These are phyloP conservation scores for Flagelloscypha sp. DNA, from an alignment of 768 basidiomycete genomes.

Conservation along the genomic window DNA sequence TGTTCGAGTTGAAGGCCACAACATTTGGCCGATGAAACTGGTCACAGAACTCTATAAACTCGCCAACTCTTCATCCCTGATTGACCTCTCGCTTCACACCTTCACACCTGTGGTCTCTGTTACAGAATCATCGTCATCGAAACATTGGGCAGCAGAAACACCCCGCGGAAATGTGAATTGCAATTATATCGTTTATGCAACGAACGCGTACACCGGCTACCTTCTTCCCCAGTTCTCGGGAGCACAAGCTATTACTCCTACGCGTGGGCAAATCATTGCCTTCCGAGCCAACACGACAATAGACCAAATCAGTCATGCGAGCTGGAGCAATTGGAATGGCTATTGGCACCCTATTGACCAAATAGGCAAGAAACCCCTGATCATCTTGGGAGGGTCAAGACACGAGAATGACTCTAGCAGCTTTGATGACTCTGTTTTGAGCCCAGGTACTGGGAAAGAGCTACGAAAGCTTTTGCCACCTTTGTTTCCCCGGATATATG, in stretches of 20 bases:
- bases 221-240: conserved; percentile 65
- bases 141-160: conserved; percentile 51
- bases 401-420: conserved; percentile 31
- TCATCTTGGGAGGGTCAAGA: conserved; percentile 70
- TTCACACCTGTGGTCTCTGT: conserved; percentile 59
- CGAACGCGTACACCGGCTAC: conserved; percentile 75
- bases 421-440: conserved; percentile 54
- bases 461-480: conserved; percentile 54
- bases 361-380: conserved; percentile 36
- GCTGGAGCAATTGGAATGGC: conserved; percentile 41
- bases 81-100: conserved; percentile 57
- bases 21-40: conserved; percentile 78
- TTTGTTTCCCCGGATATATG: conserved; percentile 48
- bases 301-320: conserved; percentile 30
- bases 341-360: too few species aligned
- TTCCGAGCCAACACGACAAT: conserved; percentile 28
- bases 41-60: conserved; percentile 55
- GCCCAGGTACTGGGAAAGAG: conserved; percentile 35
- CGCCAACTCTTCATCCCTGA: conserved; percentile 22
- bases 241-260: conserved; percentile 51
- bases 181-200: conserved; percentile 71
- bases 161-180: conserved; percentile 58
- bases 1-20: conserved; percentile 44
- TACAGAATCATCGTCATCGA: conserved; percentile 13
- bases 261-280: conserved; percentile 60